These are phyloP conservation scores for Cyclotella sp. DNA, from an alignment of 108 stramenopile genomes.

Conservation along the genomic window DNA sequence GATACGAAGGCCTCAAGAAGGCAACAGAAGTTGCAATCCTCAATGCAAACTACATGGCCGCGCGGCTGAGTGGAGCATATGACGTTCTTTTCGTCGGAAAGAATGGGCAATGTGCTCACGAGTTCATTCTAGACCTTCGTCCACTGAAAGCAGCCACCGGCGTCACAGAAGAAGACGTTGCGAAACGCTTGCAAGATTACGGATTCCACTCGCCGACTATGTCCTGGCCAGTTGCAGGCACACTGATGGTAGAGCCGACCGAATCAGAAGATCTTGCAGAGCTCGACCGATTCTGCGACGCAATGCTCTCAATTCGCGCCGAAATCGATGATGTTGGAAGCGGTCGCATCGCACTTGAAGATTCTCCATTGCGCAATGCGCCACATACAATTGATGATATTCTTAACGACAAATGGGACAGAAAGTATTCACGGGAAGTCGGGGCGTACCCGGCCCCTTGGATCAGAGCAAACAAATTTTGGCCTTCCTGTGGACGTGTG, in stretches of 20 bases:
- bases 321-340: conserved; percentile 97
- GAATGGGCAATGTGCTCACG: conserved; percentile 99
- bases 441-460: conserved; percentile 97
- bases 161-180: conserved; percentile 97
- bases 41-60: conserved; percentile 99
- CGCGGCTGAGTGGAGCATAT: conserved; percentile 89
- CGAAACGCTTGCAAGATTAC: conserved; percentile 97
- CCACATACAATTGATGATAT: conserved; percentile 96
- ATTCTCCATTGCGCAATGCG: conserved; percentile 94
- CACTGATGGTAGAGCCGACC: conserved; percentile 99
- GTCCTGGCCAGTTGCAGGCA: conserved; percentile 99
- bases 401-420: conserved; percentile 90
- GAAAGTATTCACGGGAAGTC: conserved; percentile 83
- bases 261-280: conserved; percentile 98
- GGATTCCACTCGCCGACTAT: conserved; percentile 99
- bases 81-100: conserved; percentile 91
- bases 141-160: conserved; percentile 93
- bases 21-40: conserved; percentile 96
- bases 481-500: conserved; percentile 97
- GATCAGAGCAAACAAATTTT: conserved; percentile 96
- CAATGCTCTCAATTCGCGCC: conserved; percentile 95
- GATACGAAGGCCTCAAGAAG: conserved; percentile 88
- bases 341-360: conserved; percentile 85
- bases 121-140: conserved; percentile 98
- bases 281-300: conserved; percentile 97